Evolutionary conservation across 2,329 filamentous ascomycete genomes (phyloP), one percentile per base, ranked within the genome.

Genomic region (Colletotrichum tropicicola): DNA sequence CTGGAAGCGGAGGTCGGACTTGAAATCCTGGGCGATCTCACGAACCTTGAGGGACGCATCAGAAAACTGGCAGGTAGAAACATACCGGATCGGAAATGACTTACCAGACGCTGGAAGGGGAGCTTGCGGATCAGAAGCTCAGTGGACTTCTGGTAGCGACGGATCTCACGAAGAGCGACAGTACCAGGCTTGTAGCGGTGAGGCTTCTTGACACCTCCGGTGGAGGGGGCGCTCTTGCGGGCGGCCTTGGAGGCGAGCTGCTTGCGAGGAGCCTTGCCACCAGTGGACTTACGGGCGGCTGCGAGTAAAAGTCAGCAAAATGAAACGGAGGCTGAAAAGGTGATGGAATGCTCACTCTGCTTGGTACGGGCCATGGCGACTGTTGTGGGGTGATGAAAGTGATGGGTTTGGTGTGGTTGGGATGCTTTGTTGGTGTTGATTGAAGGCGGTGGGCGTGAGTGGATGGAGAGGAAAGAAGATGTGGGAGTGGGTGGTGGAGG

Each of bases 241-340:
- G 96, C 95, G 73, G 95, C 96, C 92, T 98, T 98, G 88, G 94
- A 97, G 75, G 95, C 95, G 78, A 98, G 94, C 90, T 98, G 94
- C 93, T 99, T 99, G 84, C 89, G 88, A 69, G 89, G 89, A 73
- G 89, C 89, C 86, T 92, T 91, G 87, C 89, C 89, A 89, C 89
- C 89, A 75, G 89, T 92, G 81, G 89, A 91, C 87, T 97, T 90
- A 79, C 89, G 87, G 75, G 88, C 88, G 75, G 67, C 67, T 68
- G 47, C 25, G 8, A 17, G 13, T 1, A 15, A 15, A 0, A 27
- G 55, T 68, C 17, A 68, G 61, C 17, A 10, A 41, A 17, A 32
- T 21, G 12, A 3, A 4, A 15, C 15, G 7, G 6, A 2, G 6
- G 21, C 32, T 30, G 2, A 4, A 0, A 25, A 2, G 4, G 13